Evolutionary conservation across 2,329 filamentous ascomycete genomes (phyloP).

Genomic region (Cladosporium sp.): DNA sequence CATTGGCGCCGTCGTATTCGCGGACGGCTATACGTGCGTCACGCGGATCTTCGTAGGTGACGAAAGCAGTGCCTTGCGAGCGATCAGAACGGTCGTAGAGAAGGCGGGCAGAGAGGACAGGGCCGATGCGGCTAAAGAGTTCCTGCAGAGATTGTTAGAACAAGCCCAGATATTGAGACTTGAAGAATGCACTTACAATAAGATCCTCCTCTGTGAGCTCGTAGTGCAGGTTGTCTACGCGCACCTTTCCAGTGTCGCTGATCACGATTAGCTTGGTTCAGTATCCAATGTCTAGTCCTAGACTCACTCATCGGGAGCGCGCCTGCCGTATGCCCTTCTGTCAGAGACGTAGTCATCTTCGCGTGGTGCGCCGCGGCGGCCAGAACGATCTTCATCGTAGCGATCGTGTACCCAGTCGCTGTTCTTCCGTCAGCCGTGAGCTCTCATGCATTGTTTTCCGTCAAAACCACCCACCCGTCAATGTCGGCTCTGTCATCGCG

Average conservation of each 20-base stretch:
- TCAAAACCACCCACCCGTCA: constrained; percentile 56
- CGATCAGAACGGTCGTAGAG: constrained; percentile 84
- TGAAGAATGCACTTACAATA: constrained; percentile 51
- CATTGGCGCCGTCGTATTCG: constrained; percentile 86
- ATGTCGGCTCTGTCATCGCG: constrained; percentile 46
- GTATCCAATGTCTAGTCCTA: not conserved
- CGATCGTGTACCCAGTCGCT: constrained; percentile 81
- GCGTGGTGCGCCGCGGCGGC: constrained; percentile 3
- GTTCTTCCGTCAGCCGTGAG: constrained; percentile 19
- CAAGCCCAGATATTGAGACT: not conserved
- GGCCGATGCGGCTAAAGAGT: constrained; percentile 74
- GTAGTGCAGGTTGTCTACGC: constrained; percentile 88
- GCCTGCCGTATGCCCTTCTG: constrained; percentile 4
- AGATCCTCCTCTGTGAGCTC: constrained; percentile 82
- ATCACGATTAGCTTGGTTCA: not conserved
- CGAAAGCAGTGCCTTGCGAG: constrained; percentile 77
- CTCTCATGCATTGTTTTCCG: not conserved
- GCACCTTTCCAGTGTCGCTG: constrained; percentile 52
- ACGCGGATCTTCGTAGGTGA: constrained; percentile 67
- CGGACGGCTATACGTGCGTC: constrained; percentile 71
- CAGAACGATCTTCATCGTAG: constrained; percentile 30
- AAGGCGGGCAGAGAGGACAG: constrained; percentile 63
- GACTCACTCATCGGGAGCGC: constrained; percentile 9
- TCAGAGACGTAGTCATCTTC: constrained; percentile 6
- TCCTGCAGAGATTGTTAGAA: constrained; percentile 49